Evolutionary conservation across 148 eudicot genomes (phyloP), one percentile per base, ranked within the genome.

Genomic region (Polygonum maritimum): DNA sequence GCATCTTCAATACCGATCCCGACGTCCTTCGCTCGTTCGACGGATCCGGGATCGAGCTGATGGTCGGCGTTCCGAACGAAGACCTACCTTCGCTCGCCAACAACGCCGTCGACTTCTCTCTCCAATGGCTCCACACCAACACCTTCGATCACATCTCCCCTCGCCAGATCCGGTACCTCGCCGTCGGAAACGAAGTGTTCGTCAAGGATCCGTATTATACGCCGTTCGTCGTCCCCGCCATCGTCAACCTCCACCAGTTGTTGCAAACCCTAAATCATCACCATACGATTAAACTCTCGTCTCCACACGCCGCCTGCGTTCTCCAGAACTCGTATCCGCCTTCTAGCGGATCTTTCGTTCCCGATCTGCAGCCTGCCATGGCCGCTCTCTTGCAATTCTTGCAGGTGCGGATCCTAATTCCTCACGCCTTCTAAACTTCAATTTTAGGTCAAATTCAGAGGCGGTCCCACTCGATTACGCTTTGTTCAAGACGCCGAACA

Each of bases 1-100:
- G 97, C 1, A 77, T 92, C 45, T 90, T 92, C 81, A 89, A 87
- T 78, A 72, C 89, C 45, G 86, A 87, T 57, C 90, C 96, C 5
- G 87, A 80, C 4, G 80, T 85, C 33, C 83, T 92, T 26, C 40
- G 67, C 22, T 79, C 97, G 41, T 86, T 92, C 60, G 76, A 85
- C 26, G 88, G 87, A 55, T 71, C 90, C 16, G 87, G 81, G 39
- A 86, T 92, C 63, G 69, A 81, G 19, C 83, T 92, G 63, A 85
- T 87, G 85, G 80, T 92, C 47, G 97, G 92, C 12, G 85, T 90
- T 33, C 97, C 94, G 7, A 90, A 92, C 54, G 97, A 92, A 79
- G 67, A 78, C 71, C 82, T 90, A 48, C 91, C 92, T 41, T 54
- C 80, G 38, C 79, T 90, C 47, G 91, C 94, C 35, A 78, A 44